Base-by-base conservation (phyloP, 2,329 filamentous ascomycete species). In the Biscogniauxia sp. region DNA sequence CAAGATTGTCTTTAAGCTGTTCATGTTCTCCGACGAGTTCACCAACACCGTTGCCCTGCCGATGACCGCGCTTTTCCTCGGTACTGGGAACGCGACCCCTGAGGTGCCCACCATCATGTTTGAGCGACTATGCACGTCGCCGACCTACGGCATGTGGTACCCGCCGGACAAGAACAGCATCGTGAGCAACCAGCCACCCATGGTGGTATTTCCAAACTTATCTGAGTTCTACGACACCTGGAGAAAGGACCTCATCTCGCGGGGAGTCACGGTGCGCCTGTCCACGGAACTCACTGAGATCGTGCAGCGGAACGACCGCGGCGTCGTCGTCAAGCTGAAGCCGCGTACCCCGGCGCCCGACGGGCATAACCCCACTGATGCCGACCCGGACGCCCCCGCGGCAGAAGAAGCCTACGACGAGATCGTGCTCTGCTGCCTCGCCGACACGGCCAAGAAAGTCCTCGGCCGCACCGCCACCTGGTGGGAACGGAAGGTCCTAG, bases 401-500 rank as follows among this genome's bases (percentile, higher is more conserved):
- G 80, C 77, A 57, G 80, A 82, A 11, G 86, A 90, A 66, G 73
- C 78, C 5, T 91, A 84, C 64, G 87, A 90, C 63, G 86, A 90
- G 62, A 78, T 91, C 7, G 85, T 90, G 5, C 78, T 91, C 20
- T 90, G 87, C 70, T 83, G 85, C 9, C 75, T 84, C 2, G 87
- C 88, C 17, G 88, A 90, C 68, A 87, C 86, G 4, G 82, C 87
- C 13, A 84, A 87, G 60, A 80, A 81, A 15, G 79, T 90, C 3
- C 80, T 91, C 0, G 81, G 82, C 52, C 78, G 80, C 5, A 83
- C 81, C 1, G 83, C 86, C 25, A 82, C 82, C 7, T 79, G 83
- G 78, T 79, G 82, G 49, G 89, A 93, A 72, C 84, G 79, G 54
- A 81, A 82, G 51, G 84, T 94, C 9, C 83, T 93, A 0, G 87